Evolutionary conservation across 768 basidiomycete species (phyloP).

Genomic region (Dacryopinax primogenitus): DNA sequence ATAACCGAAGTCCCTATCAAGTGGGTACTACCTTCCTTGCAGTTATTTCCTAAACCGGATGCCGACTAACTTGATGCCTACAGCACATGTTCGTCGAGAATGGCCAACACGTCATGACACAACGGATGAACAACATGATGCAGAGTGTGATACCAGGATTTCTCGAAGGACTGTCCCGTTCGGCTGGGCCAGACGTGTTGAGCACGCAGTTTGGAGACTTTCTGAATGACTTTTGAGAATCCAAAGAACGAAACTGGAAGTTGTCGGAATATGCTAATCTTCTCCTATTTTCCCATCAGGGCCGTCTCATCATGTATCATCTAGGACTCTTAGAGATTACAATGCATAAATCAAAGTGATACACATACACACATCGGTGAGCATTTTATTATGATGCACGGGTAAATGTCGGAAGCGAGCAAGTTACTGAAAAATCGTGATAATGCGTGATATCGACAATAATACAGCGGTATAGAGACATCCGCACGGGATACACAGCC

Average conservation of each 20-base stretch:
- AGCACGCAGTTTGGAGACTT: neutral
- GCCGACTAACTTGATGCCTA: neutral
- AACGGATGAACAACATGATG: conserved; percentile 3
- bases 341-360: too few relatives aligned
- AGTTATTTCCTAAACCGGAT: neutral
- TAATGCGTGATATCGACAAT: neutral
- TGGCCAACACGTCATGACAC: neutral
- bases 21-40: neutral
- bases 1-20: conserved; percentile 1
- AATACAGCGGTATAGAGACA: neutral
- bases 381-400: too few relatives aligned
- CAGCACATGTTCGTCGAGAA: conserved; percentile 5
- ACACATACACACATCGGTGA: too few relatives aligned
- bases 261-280: too few relatives aligned
- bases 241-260: too few relatives aligned
- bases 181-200: neutral
- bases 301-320: neutral
- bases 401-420: too few relatives aligned
- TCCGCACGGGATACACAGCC: neutral
- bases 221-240: neutral
- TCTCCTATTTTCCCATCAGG: too few relatives aligned
- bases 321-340: conserved; percentile 3
- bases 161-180: neutral
- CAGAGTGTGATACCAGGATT: neutral
- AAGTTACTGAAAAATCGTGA: neutral